Percentiles rank a stretch among this genome's conserved stretches.
These are phyloP conservation scores for Mycena amicta DNA, from an alignment of 768 basidiomycete genomes.

Conservation along the genomic window DNA sequence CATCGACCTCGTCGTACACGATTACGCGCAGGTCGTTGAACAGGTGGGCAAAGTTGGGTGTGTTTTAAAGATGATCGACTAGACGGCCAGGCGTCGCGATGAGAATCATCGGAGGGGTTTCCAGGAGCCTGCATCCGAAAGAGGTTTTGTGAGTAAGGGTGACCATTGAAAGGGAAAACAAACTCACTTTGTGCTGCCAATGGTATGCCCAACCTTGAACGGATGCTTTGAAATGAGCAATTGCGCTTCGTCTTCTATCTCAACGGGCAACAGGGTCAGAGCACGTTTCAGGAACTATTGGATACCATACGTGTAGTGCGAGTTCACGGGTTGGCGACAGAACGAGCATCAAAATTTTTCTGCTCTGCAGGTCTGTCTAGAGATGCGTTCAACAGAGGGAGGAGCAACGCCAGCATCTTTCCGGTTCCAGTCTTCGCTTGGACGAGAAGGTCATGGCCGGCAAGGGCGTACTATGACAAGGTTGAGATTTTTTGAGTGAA, in stretches of 20 bases:
- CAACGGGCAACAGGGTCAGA: constrained; percentile 32
- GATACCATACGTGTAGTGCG: constrained; percentile 63
- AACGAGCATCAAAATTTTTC: constrained; percentile 60
- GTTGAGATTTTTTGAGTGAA: not conserved
- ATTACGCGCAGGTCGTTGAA: constrained; percentile 45
- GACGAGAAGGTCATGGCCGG: constrained; percentile 47
- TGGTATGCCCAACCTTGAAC: constrained; percentile 49
- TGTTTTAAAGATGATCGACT: constrained; percentile 64
- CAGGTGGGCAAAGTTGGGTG: constrained; percentile 34
- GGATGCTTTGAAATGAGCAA: constrained; percentile 41
- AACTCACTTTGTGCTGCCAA: constrained; percentile 57
- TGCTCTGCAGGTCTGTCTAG: constrained; percentile 29
- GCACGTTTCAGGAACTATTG: constrained; percentile 31
- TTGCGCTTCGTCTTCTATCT: constrained; percentile 64
- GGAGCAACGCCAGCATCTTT: constrained; percentile 69
- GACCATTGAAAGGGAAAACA: constrained; percentile 6
- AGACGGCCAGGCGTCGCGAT: constrained; percentile 80
- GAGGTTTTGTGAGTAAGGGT: not conserved
- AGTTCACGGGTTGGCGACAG: constrained; percentile 77
- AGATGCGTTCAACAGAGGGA: constrained; percentile 74
- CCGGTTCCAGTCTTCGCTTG: constrained; percentile 67
- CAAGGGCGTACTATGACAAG: constrained; percentile 37
- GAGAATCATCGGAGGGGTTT: constrained; percentile 51
- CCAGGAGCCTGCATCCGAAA: constrained; percentile 25
- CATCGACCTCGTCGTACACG: constrained; percentile 78